Conservation (phyloP, 164 flowering plant genomes). For the Umbilicus rupestris region DNA sequence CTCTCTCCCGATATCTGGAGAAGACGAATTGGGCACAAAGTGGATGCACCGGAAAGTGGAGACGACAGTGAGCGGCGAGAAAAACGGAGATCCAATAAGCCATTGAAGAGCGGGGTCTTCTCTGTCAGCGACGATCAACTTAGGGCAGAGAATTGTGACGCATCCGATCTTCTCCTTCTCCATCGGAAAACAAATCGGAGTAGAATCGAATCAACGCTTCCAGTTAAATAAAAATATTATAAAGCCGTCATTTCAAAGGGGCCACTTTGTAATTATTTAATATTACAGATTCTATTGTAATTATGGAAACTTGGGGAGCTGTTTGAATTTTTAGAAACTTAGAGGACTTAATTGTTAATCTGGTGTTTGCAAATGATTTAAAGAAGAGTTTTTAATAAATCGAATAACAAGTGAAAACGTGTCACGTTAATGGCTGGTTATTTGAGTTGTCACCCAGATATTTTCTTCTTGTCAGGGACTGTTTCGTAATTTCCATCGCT, state of each 20-base stretch:
- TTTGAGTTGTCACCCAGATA: neutral
- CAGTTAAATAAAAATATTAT: too few species aligned
- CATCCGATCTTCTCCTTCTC: conserved; percentile 7
- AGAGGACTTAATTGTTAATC: too few species aligned
- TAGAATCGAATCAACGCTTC: neutral
- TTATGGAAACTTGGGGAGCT: too few species aligned
- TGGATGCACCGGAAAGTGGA: conserved; percentile 76
- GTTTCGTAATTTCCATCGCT: neutral
- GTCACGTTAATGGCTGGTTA: neutral
- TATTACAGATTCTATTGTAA: too few species aligned
- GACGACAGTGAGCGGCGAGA: conserved; percentile 49
- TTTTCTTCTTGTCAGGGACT: neutral
- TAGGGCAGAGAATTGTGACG: conserved; percentile 32
- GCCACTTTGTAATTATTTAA: too few species aligned
- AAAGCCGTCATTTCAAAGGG: too few species aligned
- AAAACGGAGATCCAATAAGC: conserved; percentile 84
- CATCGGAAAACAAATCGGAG: conserved; percentile 1
- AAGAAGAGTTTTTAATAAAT: too few species aligned
- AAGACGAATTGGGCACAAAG: conserved; percentile 24
- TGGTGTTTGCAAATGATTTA: too few species aligned
- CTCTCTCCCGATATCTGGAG: conserved; percentile 54
- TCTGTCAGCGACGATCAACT: conserved; percentile 17
- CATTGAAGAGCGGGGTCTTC: conserved; percentile 47
- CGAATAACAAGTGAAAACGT: neutral
- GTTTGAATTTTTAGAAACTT: too few species aligned